Conservation (phyloP, 192 early-diverging fungal genomes). For the Linnemannia zychae region DNA sequence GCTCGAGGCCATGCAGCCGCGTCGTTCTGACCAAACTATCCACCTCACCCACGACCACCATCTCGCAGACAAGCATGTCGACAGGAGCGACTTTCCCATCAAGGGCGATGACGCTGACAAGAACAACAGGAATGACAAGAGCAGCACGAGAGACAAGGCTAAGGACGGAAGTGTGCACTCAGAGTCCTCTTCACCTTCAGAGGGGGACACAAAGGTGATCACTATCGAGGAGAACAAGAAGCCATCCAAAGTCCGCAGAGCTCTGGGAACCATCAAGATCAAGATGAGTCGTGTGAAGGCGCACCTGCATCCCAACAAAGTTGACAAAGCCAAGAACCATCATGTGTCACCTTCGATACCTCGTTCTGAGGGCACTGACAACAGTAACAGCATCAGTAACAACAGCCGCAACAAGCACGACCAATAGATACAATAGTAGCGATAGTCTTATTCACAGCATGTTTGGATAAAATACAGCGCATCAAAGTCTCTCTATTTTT, state of each 20-base stretch:
- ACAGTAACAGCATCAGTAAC: no score
- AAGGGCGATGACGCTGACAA: not conserved
- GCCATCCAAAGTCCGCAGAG: not conserved
- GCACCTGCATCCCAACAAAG: not conserved
- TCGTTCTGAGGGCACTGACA: not conserved
- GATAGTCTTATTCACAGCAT: not conserved
- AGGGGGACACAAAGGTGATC: not conserved
- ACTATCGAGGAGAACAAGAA: not conserved
- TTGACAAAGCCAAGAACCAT: not conserved
- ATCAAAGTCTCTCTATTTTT: not conserved
- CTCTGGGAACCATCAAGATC: not conserved
- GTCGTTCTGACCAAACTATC: not conserved
- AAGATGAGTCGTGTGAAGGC: slow-evolving; percentile 12
- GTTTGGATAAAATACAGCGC: not conserved
- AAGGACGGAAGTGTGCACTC: not conserved
- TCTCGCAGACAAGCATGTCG: not conserved
- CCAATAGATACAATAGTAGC: not conserved
- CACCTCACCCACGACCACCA: not conserved
- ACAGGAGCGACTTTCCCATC: not conserved
- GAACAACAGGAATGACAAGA: not conserved
- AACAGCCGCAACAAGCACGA: not conserved
- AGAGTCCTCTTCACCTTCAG: not conserved
- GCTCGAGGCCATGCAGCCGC: slow-evolving; percentile 18
- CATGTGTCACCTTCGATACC: not conserved
- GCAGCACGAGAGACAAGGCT: not conserved